Percentiles rank a stretch among this genome's conserved stretches.
These are phyloP conservation scores for Manihot esculenta DNA, from an alignment of 441 rosid species.

Conservation along the genomic window DNA sequence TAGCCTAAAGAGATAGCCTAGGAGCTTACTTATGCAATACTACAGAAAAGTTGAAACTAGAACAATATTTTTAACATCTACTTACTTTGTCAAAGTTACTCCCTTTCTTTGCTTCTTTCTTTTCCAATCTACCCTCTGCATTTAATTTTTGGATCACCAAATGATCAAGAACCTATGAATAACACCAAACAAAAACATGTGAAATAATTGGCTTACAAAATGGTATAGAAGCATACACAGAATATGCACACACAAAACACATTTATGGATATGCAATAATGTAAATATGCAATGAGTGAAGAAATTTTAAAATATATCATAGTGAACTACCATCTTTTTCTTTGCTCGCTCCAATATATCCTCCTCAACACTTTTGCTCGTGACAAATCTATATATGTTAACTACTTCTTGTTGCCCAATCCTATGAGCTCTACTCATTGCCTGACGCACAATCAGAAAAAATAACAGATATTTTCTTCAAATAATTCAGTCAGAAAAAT, in stretches of 20 bases:
- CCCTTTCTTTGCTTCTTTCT: constrained; percentile 96
- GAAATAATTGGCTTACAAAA: background rate
- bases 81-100: constrained; percentile 93
- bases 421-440: constrained; percentile 99
- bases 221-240: too few relatives aligned
- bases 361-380: constrained; percentile 99
- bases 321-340: constrained; percentile 82
- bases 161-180: constrained; percentile 91
- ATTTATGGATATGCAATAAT: too few relatives aligned
- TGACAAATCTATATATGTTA: constrained; percentile 98
- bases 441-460: constrained; percentile 46
- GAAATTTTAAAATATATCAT: background rate
- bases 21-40: background rate
- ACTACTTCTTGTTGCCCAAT: constrained; percentile 99
- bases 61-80: constrained; percentile 7
- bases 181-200: constrained; percentile 13
- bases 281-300: too few relatives aligned
- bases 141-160: constrained; percentile 98
- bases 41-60: background rate
- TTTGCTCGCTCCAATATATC: constrained; percentile 99
- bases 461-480: constrained; percentile 1
- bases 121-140: constrained; percentile 99
- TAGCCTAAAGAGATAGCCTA: background rate
- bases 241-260: too few relatives aligned
- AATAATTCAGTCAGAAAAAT: constrained; percentile 7